These are phyloP conservation scores for Singerocomus inundabilis DNA, from an alignment of 1,284 basidiomycete genomes.

Conservation along the genomic window DNA sequence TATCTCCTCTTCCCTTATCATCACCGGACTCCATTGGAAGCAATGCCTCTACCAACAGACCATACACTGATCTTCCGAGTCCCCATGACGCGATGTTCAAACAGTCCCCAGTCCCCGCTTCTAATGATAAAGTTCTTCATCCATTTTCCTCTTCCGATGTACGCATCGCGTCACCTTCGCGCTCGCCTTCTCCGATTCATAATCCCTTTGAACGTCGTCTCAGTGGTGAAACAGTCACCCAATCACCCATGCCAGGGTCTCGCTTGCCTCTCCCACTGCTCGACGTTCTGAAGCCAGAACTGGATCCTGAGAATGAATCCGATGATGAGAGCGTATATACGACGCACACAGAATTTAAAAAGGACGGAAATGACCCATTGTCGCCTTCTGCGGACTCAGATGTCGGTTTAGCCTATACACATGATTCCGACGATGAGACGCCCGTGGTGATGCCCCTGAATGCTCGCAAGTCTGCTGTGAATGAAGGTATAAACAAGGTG, in stretches of 20 bases:
- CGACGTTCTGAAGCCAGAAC: slow-evolving; percentile 37
- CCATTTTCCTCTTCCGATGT: slow-evolving; percentile 20
- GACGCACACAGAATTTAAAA: slow-evolving; percentile 27
- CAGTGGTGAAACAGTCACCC: slow-evolving; percentile 31
- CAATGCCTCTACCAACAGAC: slow-evolving; percentile 16
- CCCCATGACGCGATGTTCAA: slow-evolving; percentile 20
- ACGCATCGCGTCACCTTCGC: slow-evolving; percentile 35
- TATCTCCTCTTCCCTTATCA: slow-evolving; percentile 43
- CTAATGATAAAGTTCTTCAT: slow-evolving; percentile 21
- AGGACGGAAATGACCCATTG: slow-evolving; percentile 29
- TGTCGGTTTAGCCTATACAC: slow-evolving; percentile 49
- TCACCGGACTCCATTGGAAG: slow-evolving; percentile 31
- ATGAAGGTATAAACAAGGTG: slow-evolving; percentile 23
- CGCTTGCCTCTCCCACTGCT: slow-evolving; percentile 41
- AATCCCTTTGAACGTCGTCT: slow-evolving; percentile 36
- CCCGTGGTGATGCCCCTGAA: slow-evolving; percentile 33
- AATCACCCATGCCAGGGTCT: slow-evolving; percentile 28
- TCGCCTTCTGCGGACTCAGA: slow-evolving; percentile 44
- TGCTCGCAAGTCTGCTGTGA: slow-evolving; percentile 36
- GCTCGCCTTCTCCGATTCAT: slow-evolving; percentile 36
- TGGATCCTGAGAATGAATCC: slow-evolving; percentile 28
- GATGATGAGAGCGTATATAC: slow-evolving; percentile 37
- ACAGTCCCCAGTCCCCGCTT: slow-evolving; percentile 5
- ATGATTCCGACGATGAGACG: slow-evolving; percentile 45
- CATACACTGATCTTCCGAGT: slow-evolving; percentile 20